phyloP scores from a whole-genome alignment of 306 rosid genomes.

The Trifolium pratense region DNA sequence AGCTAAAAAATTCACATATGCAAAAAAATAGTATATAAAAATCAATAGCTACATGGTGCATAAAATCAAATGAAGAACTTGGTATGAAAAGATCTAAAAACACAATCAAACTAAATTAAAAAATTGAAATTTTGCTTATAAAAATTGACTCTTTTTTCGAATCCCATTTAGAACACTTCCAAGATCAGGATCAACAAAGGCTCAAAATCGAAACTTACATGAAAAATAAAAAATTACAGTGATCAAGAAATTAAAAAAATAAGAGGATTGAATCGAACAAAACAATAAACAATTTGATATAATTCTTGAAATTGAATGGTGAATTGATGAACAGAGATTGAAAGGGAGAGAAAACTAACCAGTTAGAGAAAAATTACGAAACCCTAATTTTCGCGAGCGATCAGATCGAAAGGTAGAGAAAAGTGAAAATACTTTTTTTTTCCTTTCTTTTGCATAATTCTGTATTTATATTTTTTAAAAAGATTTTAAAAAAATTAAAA shows the following conservation, averaged over 20 bases:
- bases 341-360: constrained; percentile 49
- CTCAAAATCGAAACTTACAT: not conserved
- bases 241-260: not conserved
- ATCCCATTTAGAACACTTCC: constrained; percentile 16
- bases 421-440: not conserved
- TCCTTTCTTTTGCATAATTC: not conserved
- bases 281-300: not conserved
- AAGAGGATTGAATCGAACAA: not conserved
- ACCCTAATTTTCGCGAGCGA: constrained; percentile 47
- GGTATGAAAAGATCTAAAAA: constrained; percentile 27
- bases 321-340: constrained; percentile 7
- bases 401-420: constrained; percentile 19
- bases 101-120: not conserved
- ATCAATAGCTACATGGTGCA: constrained; percentile 6
- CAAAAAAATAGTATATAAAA: not conserved
- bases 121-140: not conserved
- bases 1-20: not conserved
- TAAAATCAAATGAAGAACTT: not conserved
- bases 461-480: not conserved
- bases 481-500: not conserved
- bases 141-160: not conserved
- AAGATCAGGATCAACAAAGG: constrained; percentile 18
- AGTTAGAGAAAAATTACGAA: constrained; percentile 27
- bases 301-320: not conserved
- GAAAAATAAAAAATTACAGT: not conserved